These are phyloP conservation scores for Lentinula guzmanii DNA, from an alignment of 768 basidiomycete genomes.

Conservation along the genomic window DNA sequence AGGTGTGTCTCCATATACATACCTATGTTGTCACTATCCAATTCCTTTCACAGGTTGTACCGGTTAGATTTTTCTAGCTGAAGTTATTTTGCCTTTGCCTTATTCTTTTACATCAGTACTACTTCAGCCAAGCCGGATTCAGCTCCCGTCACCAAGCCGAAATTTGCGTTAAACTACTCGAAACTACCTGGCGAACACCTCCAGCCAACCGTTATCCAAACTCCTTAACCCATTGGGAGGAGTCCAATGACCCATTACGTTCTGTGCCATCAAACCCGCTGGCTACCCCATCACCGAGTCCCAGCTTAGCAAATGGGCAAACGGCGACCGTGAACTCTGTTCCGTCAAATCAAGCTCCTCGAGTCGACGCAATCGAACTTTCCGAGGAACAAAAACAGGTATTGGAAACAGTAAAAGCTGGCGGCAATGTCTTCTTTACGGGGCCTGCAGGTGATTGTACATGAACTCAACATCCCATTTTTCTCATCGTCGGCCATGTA, in stretches of 20 bases:
- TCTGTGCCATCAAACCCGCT: neutral
- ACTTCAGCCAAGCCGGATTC: neutral
- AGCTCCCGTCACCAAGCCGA: neutral
- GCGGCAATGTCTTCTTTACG: slow-evolving; percentile 67
- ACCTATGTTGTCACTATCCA: neutral
- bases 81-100: neutral
- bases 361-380: slow-evolving; percentile 9
- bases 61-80: neutral
- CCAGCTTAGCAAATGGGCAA: neutral
- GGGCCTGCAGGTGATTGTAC: slow-evolving; percentile 55
- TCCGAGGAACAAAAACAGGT: slow-evolving; percentile 36
- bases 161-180: neutral
- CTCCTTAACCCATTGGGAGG: slow-evolving; percentile 1
- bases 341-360: neutral
- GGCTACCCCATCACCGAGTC: neutral
- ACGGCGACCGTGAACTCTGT: neutral
- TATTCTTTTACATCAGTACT: neutral
- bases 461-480: neutral
- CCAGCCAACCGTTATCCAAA: neutral
- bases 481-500: neutral
- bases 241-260: neutral
- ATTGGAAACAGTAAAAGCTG: slow-evolving; percentile 41
- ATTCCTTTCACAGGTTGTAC: neutral
- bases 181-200: neutral
- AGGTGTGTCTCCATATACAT: neutral